Conservation (phyloP, 2,329 filamentous ascomycete species). For the Cercospora citrullina region DNA sequence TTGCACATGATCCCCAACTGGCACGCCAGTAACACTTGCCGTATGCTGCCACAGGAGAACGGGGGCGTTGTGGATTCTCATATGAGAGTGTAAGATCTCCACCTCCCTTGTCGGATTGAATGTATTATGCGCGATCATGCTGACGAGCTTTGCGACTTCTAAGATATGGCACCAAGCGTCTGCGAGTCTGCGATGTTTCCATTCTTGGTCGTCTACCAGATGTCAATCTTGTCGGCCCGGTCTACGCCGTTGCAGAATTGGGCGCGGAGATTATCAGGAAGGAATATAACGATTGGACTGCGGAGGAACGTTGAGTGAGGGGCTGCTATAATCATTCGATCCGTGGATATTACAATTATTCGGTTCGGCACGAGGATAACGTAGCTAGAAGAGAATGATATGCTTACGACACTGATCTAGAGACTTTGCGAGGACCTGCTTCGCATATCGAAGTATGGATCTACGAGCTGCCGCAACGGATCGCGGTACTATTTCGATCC, state of each 20-base stretch:
- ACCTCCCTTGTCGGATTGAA: not conserved
- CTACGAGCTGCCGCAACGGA: not conserved
- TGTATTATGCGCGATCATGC: not conserved
- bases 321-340: not conserved
- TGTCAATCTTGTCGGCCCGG: constrained; percentile 24
- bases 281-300: constrained; percentile 18
- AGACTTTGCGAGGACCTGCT: not conserved
- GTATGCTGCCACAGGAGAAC: constrained; percentile 26
- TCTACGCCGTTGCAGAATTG: constrained; percentile 22
- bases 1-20: constrained; percentile 26
- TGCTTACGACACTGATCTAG: not conserved
- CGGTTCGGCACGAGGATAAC: not conserved
- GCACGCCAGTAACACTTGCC: constrained; percentile 28
- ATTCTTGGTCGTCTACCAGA: constrained; percentile 24
- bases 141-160: not conserved
- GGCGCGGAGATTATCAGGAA: constrained; percentile 20
- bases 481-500: not conserved
- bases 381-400: not conserved
- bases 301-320: constrained; percentile 3
- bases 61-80: constrained; percentile 29
- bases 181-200: constrained; percentile 31
- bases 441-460: not conserved
- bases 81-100: constrained; percentile 21
- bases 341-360: not conserved
- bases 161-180: constrained; percentile 25